Base-by-base conservation (phyloP, 2,329 filamentous ascomycete genomes). In the Bipolaris victoriae region DNA sequence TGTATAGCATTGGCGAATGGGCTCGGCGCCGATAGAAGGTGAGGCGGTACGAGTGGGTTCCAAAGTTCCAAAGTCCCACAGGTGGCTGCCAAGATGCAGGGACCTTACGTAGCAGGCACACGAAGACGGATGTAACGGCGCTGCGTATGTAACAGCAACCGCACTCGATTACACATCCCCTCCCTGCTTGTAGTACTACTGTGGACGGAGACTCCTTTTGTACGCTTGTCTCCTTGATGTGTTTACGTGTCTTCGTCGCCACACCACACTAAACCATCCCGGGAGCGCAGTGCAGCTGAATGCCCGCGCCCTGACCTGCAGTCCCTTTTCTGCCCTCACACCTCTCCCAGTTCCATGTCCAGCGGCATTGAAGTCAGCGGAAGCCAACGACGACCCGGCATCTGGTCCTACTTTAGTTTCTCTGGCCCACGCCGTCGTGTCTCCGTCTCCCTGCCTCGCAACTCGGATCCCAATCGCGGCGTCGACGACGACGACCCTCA, bases 321-420 rank as follows among this genome's bases (percentile, higher is more conserved):
- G 59, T 58, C 62, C 66, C 63, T 64, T 63, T 63, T 49, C 60
- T 54, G 49, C 58, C 59, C 62, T 59, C 37, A 31, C 48, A 13
- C 29, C 29, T 44, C 47, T 57, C 79, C 52, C 62, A 59, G 64
- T 68, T 64, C 77, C 73, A 85, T 85, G 83, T 85, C 83, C 77
- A 83, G 82, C 77, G 79, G 80, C 64, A 75, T 82, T 66, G 80
- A 83, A 76, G 76, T 78, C 67, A 57, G 61, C 63, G 67, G 63
- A 58, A 65, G 67, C 64, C 78, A 78, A 75, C 76, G 77, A 69
- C 79, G 78, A 69, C 77, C 80, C 65, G 78, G 76, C 65, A 79
- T 84, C 67, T 84, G 82, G 79, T 83, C 82, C 48, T 82, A 84
- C 73, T 76, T 83, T 63, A 79, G 80, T 63, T 81, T 82, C 66